Evolutionary conservation across 2,329 filamentous ascomycete genomes (phyloP), one percentile per base, ranked within the genome.

Genomic region (Chaetomiaceae sp.): DNA sequence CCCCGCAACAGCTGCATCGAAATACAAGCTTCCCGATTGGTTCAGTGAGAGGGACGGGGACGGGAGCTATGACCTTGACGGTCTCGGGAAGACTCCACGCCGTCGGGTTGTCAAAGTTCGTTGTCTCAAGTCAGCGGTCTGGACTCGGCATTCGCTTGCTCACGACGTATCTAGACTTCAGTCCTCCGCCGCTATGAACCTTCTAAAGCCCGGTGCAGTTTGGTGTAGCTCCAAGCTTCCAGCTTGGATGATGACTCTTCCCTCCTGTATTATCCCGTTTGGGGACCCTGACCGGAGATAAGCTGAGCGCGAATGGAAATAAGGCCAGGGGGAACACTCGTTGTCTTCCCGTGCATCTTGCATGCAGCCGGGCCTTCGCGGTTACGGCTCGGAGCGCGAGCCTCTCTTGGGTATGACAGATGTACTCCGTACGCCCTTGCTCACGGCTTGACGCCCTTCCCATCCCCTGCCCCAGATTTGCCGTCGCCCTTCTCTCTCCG

Each of bases 401-500:
- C 17, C 31, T 6, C 40, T 9, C 19, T 5, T 36, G n/a, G 8
- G 19, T 14, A 31, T 4, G n/a, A 57, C 57, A 33, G 57, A 36
- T 25, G 52, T 19, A 12, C 44, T 46, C 62, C 61, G n/a, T n/a
- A n/a, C n/a, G n/a, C n/a, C 57, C 64, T 64, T 7, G n/a, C 25
- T 62, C 52, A 64, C 40, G 54, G 55, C 40, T 56, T 59, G 5
- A 48, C 46, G 22, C 46, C 48, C 53, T 58, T 58, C 11, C 49
- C 51, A 36, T 60, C 54, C 17, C 46, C 55, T 20, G 47, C 31
- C 19, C 27, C 47, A 19, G 56, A 27, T 48, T 60, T 64, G 19
- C 44, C 56, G n/a, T 63, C 59, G 0, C 78, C 73, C 80, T 80
- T 73, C 22, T 74, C 73, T 63, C 89, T 79, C 72, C 80, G 79